Evolutionary conservation across 371 early-diverging fungal species (phyloP).

Genomic region (Lichtheimia ornata): DNA sequence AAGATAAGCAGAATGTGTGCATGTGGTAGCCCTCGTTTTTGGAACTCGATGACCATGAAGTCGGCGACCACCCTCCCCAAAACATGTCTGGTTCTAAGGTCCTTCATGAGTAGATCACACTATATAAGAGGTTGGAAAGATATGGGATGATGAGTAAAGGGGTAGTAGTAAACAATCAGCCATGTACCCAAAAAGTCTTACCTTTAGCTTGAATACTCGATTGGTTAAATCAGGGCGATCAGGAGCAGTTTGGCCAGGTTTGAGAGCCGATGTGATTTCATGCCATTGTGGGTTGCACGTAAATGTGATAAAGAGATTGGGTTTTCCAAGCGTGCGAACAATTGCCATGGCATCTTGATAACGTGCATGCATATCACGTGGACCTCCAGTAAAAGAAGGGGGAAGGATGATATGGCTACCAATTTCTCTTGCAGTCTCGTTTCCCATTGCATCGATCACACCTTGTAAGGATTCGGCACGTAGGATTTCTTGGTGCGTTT

Average conservation of each 20-base stretch:
- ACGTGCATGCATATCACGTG: too few relatives aligned
- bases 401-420: not conserved
- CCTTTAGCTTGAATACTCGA: too few relatives aligned
- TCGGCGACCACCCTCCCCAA: not conserved
- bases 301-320: too few relatives aligned
- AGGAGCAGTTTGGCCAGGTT: too few relatives aligned
- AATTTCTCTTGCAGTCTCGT: not conserved
- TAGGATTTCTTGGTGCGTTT: not conserved
- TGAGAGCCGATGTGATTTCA: too few relatives aligned
- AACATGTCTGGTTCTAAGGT: not conserved
- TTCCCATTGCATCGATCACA: not conserved
- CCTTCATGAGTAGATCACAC: not conserved
- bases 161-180: not conserved
- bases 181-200: not conserved
- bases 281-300: too few relatives aligned
- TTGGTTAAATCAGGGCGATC: too few relatives aligned
- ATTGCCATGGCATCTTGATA: too few relatives aligned
- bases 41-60: not conserved
- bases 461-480: not conserved
- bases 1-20: not conserved
- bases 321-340: too few relatives aligned
- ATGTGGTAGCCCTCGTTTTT: not conserved
- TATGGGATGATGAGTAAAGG: not conserved
- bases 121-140: not conserved
- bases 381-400: too few relatives aligned